These are phyloP conservation scores for Linum lewisii DNA, from an alignment of 345 rosid genomes.

Conservation along the genomic window DNA sequence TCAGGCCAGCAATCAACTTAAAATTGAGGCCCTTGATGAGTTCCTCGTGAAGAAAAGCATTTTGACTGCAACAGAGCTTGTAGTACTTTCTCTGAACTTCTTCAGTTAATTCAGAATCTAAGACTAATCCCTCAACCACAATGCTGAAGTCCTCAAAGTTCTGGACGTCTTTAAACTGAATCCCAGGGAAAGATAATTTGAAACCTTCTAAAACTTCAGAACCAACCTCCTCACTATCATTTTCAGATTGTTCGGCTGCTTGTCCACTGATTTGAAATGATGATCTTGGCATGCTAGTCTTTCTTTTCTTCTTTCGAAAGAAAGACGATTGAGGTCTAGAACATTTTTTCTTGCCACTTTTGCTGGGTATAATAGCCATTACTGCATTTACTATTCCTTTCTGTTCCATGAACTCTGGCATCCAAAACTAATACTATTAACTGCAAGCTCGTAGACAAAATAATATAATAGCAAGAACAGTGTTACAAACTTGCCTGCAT, in stretches of 20 bases:
- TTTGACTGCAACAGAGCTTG: constrained; percentile 49
- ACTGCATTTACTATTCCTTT: constrained; percentile 18
- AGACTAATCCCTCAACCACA: constrained; percentile 32
- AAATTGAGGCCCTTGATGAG: constrained; percentile 43
- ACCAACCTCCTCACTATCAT: constrained; percentile 57
- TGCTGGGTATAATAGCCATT: constrained; percentile 6
- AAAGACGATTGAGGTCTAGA: constrained; percentile 34
- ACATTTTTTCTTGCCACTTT: constrained; percentile 33
- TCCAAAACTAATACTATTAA: neutral
- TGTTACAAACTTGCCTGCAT: constrained; percentile 37
- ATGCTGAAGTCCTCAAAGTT: constrained; percentile 39
- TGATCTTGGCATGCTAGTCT: constrained; percentile 18
- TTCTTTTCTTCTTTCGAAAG: constrained; percentile 35
- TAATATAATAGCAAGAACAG: neutral
- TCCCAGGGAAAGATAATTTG: constrained; percentile 29
- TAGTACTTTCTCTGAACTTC: constrained; percentile 41
- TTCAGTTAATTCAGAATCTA: constrained; percentile 46
- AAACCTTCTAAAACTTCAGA: constrained; percentile 58
- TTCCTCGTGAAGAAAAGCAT: constrained; percentile 47
- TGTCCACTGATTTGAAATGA: constrained; percentile 16
- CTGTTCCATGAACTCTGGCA: constrained; percentile 9
- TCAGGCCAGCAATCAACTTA: constrained; percentile 37
- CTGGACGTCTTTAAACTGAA: constrained; percentile 33
- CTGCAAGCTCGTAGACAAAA: neutral
- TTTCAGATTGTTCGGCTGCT: constrained; percentile 42